Conservation (phyloP, 176 grass and related monocot species). For the Triticum dicoccoides region DNA sequence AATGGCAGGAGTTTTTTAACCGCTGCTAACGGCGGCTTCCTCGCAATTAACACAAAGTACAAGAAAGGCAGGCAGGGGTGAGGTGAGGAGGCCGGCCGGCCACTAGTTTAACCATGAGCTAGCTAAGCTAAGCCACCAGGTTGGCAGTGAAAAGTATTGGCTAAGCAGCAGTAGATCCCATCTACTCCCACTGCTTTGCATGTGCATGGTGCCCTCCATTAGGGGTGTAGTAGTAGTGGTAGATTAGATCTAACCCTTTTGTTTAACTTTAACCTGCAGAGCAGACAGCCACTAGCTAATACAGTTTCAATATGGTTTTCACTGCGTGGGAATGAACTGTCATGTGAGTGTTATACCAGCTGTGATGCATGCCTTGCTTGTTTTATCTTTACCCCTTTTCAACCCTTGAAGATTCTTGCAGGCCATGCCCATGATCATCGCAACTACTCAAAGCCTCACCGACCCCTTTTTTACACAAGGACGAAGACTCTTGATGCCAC, state of each 20-base stretch:
- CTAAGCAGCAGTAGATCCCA: constrained; percentile 38
- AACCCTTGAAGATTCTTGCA: constrained; percentile 37
- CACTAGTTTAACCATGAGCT: constrained; percentile 22
- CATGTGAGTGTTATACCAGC: constrained; percentile 36
- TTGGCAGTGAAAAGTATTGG: constrained; percentile 29
- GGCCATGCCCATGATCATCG: constrained; percentile 29
- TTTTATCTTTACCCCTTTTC: constrained; percentile 39
- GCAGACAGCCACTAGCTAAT: background rate
- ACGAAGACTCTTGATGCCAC: background rate
- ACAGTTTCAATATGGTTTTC: background rate
- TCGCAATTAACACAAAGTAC: constrained; percentile 48
- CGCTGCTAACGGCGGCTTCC: constrained; percentile 40
- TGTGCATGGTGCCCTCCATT: constrained; percentile 37
- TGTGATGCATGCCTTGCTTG: constrained; percentile 26
- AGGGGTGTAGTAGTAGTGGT: background rate
- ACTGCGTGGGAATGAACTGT: constrained; percentile 31
- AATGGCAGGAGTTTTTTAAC: constrained; percentile 10
- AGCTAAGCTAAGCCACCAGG: constrained; percentile 10
- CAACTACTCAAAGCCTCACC: background rate
- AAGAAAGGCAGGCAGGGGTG: constrained; percentile 36
- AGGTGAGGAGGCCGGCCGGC: background rate
- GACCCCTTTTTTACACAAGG: background rate
- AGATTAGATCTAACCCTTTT: constrained; percentile 42
- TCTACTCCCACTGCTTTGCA: constrained; percentile 15
- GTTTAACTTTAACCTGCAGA: constrained; percentile 45